These are phyloP conservation scores for Aspergillus olivimuriae DNA, from an alignment of 495 filamentous ascomycete species.

Conservation along the genomic window DNA sequence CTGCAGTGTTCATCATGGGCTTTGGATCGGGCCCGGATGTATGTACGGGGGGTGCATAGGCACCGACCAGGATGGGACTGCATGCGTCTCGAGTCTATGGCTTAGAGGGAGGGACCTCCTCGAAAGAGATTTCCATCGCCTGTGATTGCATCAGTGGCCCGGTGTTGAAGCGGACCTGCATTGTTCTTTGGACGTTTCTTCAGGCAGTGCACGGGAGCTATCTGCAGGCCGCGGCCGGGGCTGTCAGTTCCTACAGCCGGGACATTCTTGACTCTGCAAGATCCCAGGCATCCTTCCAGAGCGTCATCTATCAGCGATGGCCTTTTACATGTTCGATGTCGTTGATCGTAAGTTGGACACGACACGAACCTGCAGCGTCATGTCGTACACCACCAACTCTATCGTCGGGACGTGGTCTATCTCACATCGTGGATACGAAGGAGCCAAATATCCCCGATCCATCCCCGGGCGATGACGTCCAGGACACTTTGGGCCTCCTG, in stretches of 20 bases:
- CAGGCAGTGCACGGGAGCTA: constrained; percentile 4
- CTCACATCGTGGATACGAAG: too few species aligned
- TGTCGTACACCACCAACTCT: neutral
- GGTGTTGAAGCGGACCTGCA: neutral
- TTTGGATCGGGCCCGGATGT: neutral
- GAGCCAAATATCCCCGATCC: too few species aligned
- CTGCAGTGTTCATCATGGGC: neutral
- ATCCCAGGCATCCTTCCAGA: too few species aligned
- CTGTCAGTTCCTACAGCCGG: constrained; percentile 1
- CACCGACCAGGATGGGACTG: neutral
- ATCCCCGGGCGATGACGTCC: too few species aligned
- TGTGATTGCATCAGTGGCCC: neutral
- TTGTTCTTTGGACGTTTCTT: constrained; percentile 1
- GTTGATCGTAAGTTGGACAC: too few species aligned
- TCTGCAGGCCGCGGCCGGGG: constrained; percentile 3
- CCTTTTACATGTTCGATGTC: too few species aligned
- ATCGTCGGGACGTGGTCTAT: neutral
- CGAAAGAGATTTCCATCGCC: too few species aligned
- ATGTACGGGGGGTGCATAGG: neutral
- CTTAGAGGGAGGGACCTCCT: neutral
- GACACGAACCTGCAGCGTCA: neutral
- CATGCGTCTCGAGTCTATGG: neutral
- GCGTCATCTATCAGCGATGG: too few species aligned
- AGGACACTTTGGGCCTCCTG: too few species aligned
- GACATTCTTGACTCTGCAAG: constrained; percentile 14